Evolutionary conservation across 768 basidiomycete genomes (phyloP).

Genomic region (Suillus fuscotomentosus): DNA sequence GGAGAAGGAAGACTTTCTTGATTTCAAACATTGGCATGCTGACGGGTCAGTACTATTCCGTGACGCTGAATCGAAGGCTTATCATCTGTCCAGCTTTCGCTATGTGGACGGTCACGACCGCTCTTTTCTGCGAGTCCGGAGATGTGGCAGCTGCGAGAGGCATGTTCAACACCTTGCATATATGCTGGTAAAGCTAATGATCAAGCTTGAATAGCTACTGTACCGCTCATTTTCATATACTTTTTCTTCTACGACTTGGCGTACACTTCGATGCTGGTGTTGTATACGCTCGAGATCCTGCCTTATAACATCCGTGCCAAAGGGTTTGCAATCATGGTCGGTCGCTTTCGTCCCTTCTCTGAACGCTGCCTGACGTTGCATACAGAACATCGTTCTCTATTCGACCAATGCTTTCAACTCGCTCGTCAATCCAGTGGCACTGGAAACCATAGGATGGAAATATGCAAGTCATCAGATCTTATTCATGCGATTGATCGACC

Average conservation of each 20-base stretch:
- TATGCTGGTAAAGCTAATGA: background rate
- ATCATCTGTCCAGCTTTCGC: constrained; percentile 42
- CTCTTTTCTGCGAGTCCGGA: constrained; percentile 32
- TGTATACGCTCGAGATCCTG: constrained; percentile 73
- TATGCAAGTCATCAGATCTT: constrained; percentile 27
- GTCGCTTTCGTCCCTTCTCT: constrained; percentile 15
- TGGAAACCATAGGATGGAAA: constrained; percentile 51
- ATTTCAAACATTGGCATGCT: constrained; percentile 62
- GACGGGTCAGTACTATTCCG: constrained; percentile 36
- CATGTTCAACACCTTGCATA: background rate
- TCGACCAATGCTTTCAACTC: constrained; percentile 76
- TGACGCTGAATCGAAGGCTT: background rate
- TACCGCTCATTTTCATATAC: constrained; percentile 64
- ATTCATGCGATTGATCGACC: background rate
- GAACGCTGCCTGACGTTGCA: background rate
- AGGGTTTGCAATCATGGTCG: constrained; percentile 73
- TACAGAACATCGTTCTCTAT: constrained; percentile 60
- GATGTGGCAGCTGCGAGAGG: constrained; percentile 31
- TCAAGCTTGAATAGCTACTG: constrained; percentile 43
- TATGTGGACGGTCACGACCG: constrained; percentile 55
- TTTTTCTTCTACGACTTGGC: constrained; percentile 60
- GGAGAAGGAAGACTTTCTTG: constrained; percentile 68
- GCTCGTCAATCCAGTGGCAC: constrained; percentile 76
- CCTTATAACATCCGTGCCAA: constrained; percentile 80
- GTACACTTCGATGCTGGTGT: constrained; percentile 71